Evolutionary conservation across 768 basidiomycete genomes (phyloP), one percentile per base, ranked within the genome.

Genomic region (Boletus sp.): DNA sequence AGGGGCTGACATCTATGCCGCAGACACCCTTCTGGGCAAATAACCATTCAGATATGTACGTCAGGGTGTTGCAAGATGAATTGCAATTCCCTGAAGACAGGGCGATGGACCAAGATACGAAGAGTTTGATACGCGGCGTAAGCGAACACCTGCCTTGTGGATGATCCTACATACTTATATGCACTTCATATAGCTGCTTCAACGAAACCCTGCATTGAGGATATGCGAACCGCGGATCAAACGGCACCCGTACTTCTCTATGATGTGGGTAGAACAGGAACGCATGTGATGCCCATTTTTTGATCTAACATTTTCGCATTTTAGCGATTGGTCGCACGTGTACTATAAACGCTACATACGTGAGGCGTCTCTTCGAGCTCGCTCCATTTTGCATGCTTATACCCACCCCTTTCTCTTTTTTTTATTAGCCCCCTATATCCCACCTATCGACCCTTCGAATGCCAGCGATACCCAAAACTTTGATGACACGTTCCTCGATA

Each of bases 391-490:
- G 23, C 51, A 14, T 47, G 29, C 58, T 56, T 11, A 66, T 62
- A 59, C 49, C 54, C 19, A 60, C 51, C 49, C 59, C 25, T 51
- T 42, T 42, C 27, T 34, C 38, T 25, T 30, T 48, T 53, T 47
- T 53, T 54, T 17, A 56, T 27, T 60, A 93, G 90, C 93, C 74
- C 92, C 92, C 40, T 93, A 94, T 79, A 92, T 93, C 66, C 93
- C 92, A 15, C 88, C 88, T 30, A 91, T 93, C 67, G 91, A 95
- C 69, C 88, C 90, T 21, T 83, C 83, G 40, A 92, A 96, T 73
- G 94, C 94, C 56, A 85, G 87, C 64, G 97, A 99, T 80, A 95
- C 92, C 60, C 91, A 92, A 70, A 98, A 98, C 74, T 99, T 98
- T 71, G 96, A 98, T 71, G 91, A 95, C 58, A 87, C 91, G 38